phyloP scores from a whole-genome alignment of 2,329 filamentous ascomycete genomes.

The Hypoxylon sp. region DNA sequence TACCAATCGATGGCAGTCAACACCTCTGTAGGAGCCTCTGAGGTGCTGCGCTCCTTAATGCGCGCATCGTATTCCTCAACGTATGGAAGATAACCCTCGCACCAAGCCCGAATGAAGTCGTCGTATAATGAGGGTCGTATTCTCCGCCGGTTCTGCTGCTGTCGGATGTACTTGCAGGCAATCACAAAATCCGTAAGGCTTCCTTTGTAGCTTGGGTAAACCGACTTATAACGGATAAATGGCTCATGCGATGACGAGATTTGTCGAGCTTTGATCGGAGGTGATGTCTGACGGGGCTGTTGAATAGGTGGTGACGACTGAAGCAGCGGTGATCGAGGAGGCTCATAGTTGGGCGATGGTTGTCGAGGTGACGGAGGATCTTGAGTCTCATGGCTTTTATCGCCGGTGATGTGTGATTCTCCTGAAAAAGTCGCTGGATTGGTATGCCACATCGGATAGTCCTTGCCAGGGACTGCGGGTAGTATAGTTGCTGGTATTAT shows the following conservation, averaged over 20 bases:
- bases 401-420: conserved; percentile 1
- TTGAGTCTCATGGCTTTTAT: background rate
- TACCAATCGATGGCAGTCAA: conserved; percentile 47
- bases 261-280: background rate
- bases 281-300: background rate
- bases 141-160: conserved; percentile 35
- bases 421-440: background rate
- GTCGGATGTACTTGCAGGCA: conserved; percentile 44
- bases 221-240: conserved; percentile 40
- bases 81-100: conserved; percentile 45
- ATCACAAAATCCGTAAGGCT: conserved; percentile 43
- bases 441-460: conserved; percentile 8
- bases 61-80: conserved; percentile 43
- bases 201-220: conserved; percentile 44
- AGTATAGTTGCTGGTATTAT: conserved; percentile 42
- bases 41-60: conserved; percentile 39
- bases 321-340: conserved; percentile 19
- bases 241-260: conserved; percentile 25
- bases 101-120: conserved; percentile 48
- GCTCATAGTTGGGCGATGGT: conserved; percentile 27
- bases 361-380: conserved; percentile 6
- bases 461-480: background rate
- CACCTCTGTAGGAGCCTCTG: conserved; percentile 31
- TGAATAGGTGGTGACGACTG: conserved; percentile 11
- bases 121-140: conserved; percentile 46